Percentiles rank a stretch among this genome's conserved stretches.
Conservation (phyloP, 78 protist species). For the Bodo saltans region DNA sequence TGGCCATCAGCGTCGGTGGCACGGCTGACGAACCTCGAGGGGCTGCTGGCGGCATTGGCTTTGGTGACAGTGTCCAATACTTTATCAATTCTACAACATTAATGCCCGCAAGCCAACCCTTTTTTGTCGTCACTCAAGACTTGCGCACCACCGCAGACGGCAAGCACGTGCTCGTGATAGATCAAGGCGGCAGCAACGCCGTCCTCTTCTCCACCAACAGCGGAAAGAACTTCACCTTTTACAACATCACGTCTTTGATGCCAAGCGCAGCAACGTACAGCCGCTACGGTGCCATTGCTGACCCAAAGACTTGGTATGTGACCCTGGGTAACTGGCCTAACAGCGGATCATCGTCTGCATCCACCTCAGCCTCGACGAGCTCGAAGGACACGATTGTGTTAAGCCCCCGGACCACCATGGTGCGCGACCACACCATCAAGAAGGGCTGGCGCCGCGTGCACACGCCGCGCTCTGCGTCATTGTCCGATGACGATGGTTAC, state of each 20-base stretch:
- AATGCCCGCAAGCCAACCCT: too few relatives aligned
- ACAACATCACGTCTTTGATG: not conserved
- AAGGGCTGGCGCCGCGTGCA: too few relatives aligned
- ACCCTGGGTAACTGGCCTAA: slow-evolving; percentile 23
- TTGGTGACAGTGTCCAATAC: slow-evolving; percentile 17
- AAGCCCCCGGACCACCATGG: too few relatives aligned
- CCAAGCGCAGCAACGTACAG: not conserved
- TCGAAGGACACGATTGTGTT: too few relatives aligned
- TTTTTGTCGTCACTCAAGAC: slow-evolving; percentile 15
- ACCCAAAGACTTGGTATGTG: not conserved
- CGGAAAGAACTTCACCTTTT: not conserved
- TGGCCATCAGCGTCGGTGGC: not conserved
- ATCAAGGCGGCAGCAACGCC: not conserved
- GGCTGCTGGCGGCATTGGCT: slow-evolving; percentile 8
- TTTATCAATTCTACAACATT: not conserved
- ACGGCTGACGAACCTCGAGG: not conserved
- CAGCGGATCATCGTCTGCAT: too few relatives aligned
- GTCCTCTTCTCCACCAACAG: not conserved
- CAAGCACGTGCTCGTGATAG: not conserved
- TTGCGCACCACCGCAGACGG: not conserved
- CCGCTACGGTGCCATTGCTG: slow-evolving; percentile 27
- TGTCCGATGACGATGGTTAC: slow-evolving; percentile 6
- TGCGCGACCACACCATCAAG: too few relatives aligned
- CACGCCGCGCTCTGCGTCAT: too few relatives aligned
- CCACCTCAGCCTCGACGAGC: too few relatives aligned